Conservation (phyloP, 2,329 filamentous ascomycete genomes). For the Fusarium sp. region DNA sequence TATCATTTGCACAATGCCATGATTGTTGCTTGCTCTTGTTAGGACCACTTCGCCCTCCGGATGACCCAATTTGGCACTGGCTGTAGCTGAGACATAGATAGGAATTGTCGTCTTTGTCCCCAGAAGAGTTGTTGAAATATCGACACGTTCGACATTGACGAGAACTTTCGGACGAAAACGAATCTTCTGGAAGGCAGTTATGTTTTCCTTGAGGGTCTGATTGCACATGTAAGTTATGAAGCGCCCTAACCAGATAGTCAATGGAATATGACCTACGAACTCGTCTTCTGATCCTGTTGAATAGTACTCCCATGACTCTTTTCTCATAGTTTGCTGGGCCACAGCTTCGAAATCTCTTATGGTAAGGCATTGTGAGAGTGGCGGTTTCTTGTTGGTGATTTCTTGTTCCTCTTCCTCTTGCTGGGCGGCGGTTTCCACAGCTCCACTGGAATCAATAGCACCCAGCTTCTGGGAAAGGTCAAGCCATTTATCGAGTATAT, state of each 20-base stretch:
- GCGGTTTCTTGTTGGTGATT: neutral
- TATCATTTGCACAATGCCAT: slow-evolving; percentile 26
- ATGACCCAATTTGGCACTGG: slow-evolving; percentile 20
- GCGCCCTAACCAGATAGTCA: too few species aligned
- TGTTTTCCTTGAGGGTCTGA: slow-evolving; percentile 23
- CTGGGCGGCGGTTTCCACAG: neutral
- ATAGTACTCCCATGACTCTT: slow-evolving; percentile 26
- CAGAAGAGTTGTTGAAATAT: slow-evolving; percentile 15
- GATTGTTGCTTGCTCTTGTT: slow-evolving; percentile 11
- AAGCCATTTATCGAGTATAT: slow-evolving; percentile 25
- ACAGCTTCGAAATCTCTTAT: slow-evolving; percentile 20
- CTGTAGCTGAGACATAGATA: slow-evolving; percentile 25
- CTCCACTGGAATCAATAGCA: slow-evolving; percentile 2
- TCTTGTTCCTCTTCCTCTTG: neutral
- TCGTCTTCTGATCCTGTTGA: slow-evolving; percentile 30
- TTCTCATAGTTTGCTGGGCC: slow-evolving; percentile 5
- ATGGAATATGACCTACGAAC: slow-evolving; percentile 5
- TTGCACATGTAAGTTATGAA: accelerated
- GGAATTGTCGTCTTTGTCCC: slow-evolving; percentile 2
- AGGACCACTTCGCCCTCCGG: slow-evolving; percentile 19
- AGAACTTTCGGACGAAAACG: slow-evolving; percentile 19
- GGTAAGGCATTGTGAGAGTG: slow-evolving; percentile 8
- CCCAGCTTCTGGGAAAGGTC: slow-evolving; percentile 13
- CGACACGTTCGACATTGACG: slow-evolving; percentile 21
- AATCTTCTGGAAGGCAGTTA: neutral